These are phyloP conservation scores for Silene vulgaris DNA, from an alignment of 179 eudicot species.

Conservation along the genomic window DNA sequence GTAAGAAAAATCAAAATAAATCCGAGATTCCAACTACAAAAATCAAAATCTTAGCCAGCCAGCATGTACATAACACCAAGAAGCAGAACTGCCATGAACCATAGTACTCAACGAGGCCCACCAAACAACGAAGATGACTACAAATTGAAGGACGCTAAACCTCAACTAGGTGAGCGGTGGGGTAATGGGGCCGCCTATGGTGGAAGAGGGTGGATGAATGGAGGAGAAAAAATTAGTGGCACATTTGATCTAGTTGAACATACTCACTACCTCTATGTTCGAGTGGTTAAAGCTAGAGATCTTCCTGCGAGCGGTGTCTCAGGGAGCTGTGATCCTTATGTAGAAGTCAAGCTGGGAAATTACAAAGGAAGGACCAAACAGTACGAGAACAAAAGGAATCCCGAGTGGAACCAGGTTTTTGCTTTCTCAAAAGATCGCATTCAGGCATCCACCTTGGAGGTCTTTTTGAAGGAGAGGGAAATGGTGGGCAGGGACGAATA, in stretches of 20 bases:
- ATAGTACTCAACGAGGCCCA: constrained; percentile 20
- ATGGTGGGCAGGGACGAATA: constrained; percentile 37
- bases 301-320: constrained; percentile 27
- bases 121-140: constrained; percentile 31
- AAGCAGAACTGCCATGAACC: constrained; percentile 19
- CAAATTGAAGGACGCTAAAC: constrained; percentile 28
- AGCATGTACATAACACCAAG: constrained; percentile 20
- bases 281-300: constrained; percentile 40
- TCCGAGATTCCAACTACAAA: constrained; percentile 8
- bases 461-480: constrained; percentile 33
- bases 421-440: constrained; percentile 39
- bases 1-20: background rate
- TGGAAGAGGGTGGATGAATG: constrained; percentile 33
- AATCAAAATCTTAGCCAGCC: background rate
- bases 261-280: constrained; percentile 37
- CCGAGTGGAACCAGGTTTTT: constrained; percentile 39
- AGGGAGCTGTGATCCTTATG: constrained; percentile 37
- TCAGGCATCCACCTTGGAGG: constrained; percentile 35
- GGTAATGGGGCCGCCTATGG: constrained; percentile 31
- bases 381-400: constrained; percentile 34
- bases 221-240: constrained; percentile 28
- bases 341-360: constrained; percentile 40
- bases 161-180: constrained; percentile 30
- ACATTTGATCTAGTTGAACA: constrained; percentile 39
- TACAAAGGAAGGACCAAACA: constrained; percentile 39